Conservation (phyloP, 2,329 filamentous ascomycete species). For the Trichoderma citrinoviride region DNA sequence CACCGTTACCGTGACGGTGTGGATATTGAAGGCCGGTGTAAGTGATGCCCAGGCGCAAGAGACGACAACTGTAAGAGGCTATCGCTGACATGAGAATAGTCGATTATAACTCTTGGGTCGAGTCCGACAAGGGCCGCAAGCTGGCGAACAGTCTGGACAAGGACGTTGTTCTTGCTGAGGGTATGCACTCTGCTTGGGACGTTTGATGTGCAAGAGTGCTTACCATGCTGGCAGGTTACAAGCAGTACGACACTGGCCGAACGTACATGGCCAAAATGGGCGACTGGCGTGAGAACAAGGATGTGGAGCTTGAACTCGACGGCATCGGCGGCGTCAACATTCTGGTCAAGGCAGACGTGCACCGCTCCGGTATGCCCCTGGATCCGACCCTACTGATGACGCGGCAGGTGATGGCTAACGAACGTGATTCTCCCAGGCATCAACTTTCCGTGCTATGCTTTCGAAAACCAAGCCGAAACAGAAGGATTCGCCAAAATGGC, state of each 20-base stretch:
- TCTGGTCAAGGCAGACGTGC: conserved; percentile 94
- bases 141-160: conserved; percentile 72
- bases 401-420: conserved; percentile 28
- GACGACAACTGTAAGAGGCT: neutral
- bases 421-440: conserved; percentile 59
- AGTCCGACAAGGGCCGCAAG: conserved; percentile 79
- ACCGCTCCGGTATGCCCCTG: conserved; percentile 71
- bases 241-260: conserved; percentile 86
- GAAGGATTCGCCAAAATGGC: conserved; percentile 99
- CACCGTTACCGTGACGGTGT: conserved; percentile 77
- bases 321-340: conserved; percentile 97
- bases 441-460: conserved; percentile 95
- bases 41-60: conserved; percentile 37
- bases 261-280: conserved; percentile 89
- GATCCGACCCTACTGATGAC: neutral
- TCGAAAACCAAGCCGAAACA: conserved; percentile 98
- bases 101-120: conserved; percentile 99
- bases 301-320: conserved; percentile 88
- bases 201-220: conserved; percentile 16
- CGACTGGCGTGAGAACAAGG: conserved; percentile 87
- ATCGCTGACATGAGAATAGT: conserved; percentile 49
- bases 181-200: conserved; percentile 41
- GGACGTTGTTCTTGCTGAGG: conserved; percentile 84
- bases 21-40: conserved; percentile 94
- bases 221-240: conserved; percentile 65